Evolutionary conservation across 2,329 filamentous ascomycete species (phyloP).

Genomic region (Pseudocercospora eumusae): DNA sequence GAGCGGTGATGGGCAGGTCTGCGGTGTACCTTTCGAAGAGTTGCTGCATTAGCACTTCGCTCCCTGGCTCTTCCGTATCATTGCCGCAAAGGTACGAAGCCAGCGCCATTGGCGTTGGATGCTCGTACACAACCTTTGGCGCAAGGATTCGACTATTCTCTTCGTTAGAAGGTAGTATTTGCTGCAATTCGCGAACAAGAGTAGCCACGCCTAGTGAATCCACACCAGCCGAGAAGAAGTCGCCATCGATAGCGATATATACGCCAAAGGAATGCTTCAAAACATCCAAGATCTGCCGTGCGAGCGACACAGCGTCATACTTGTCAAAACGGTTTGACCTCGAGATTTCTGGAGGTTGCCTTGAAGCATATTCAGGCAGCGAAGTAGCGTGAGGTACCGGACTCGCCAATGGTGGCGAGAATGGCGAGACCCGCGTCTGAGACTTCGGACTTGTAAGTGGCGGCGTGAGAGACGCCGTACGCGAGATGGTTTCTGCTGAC

Average conservation of each 20-base stretch:
- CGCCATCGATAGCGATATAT: constrained; percentile 10
- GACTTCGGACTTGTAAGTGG: constrained; percentile 9
- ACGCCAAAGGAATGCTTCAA: constrained; percentile 13
- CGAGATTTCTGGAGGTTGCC: neutral
- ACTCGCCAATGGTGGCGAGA: neutral
- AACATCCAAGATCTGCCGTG: constrained; percentile 19
- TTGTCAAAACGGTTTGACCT: neutral
- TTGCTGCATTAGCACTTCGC: constrained; percentile 19
- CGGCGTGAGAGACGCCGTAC: constrained; percentile 3
- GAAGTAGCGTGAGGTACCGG: neutral
- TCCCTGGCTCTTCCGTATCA: constrained; percentile 11
- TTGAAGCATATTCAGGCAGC: neutral
- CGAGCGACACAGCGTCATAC: constrained; percentile 7
- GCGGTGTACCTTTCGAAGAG: constrained; percentile 37
- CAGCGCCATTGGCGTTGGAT: constrained; percentile 49
- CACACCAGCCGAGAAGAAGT: constrained; percentile 22
- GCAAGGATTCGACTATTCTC: constrained; percentile 44
- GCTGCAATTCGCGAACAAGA: constrained; percentile 17
- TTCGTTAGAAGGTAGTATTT: constrained; percentile 21
- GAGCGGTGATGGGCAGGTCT: constrained; percentile 25
- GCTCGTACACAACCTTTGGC: constrained; percentile 38
- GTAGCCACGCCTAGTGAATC: constrained; percentile 45
- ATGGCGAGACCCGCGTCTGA: constrained; percentile 1
- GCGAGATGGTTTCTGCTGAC: constrained; percentile 5
- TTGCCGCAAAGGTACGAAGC: constrained; percentile 39